These are phyloP conservation scores for Cladosporium sp. DNA, from an alignment of 2,329 filamentous ascomycete genomes.

Conservation along the genomic window DNA sequence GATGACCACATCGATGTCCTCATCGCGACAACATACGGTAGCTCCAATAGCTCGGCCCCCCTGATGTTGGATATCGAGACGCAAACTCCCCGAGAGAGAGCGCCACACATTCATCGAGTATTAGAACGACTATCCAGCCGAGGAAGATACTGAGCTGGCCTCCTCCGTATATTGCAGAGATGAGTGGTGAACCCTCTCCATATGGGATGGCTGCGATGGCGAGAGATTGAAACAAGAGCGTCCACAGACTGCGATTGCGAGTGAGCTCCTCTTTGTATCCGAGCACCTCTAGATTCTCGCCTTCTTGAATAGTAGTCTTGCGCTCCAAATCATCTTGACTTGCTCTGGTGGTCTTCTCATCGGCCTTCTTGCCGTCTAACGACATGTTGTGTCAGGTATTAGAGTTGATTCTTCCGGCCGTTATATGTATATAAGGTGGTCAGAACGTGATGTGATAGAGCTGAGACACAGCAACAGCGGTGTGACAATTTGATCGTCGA, in stretches of 20 bases:
- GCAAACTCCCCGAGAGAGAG: constrained; percentile 69
- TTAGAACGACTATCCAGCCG: constrained; percentile 64
- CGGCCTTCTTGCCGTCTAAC: neutral
- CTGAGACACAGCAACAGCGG: no score
- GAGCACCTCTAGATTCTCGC: constrained; percentile 39
- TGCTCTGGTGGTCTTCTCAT: neutral
- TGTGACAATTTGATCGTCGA: no score
- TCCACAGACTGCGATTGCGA: constrained; percentile 57
- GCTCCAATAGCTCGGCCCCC: constrained; percentile 72
- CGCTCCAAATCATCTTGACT: constrained; percentile 4
- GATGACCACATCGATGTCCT: neutral
- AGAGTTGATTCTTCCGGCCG: no score
- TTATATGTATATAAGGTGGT: no score
- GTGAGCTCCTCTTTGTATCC: constrained; percentile 57
- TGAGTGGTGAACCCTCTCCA: constrained; percentile 53
- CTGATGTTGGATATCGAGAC: constrained; percentile 69
- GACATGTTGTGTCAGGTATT: neutral
- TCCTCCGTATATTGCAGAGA: constrained; percentile 54
- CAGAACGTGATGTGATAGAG: no score
- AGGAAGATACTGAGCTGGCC: constrained; percentile 67
- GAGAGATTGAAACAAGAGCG: constrained; percentile 57
- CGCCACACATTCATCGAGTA: constrained; percentile 67
- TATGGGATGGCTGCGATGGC: constrained; percentile 59
- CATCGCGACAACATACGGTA: constrained; percentile 38
- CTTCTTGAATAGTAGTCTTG: constrained; percentile 22